phyloP scores from a whole-genome alignment of 306 rosid genomes.

The Prunus mira region DNA sequence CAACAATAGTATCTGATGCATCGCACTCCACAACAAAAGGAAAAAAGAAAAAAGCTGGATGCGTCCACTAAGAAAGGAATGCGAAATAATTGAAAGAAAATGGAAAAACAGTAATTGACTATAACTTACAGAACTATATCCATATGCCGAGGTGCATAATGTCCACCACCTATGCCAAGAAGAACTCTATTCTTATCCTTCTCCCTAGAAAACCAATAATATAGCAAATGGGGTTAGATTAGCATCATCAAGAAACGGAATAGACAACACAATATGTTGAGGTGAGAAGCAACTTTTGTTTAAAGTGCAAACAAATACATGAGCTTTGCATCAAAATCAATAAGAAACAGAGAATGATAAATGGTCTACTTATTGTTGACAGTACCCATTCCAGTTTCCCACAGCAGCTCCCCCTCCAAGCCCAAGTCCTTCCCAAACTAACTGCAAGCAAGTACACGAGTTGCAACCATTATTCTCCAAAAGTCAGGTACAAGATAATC shows the following conservation, averaged over 20 bases:
- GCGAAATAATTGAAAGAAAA: not conserved
- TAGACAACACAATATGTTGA: not conserved
- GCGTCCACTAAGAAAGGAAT: not conserved
- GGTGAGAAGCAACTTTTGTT: not conserved
- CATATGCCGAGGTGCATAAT: constrained; percentile 92
- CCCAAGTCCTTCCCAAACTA: constrained; percentile 94
- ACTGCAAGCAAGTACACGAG: constrained; percentile 48
- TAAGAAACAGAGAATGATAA: too few species aligned
- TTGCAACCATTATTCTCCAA: not conserved
- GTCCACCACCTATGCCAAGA: constrained; percentile 96
- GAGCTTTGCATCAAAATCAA: not conserved
- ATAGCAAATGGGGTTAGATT: constrained; percentile 12
- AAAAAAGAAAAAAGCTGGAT: not conserved
- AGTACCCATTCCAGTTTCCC: constrained; percentile 85
- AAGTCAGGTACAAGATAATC: not conserved
- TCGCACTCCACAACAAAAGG: not conserved
- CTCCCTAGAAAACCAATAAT: constrained; percentile 48
- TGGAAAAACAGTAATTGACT: not conserved
- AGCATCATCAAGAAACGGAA: constrained; percentile 5
- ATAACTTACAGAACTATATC: constrained; percentile 72
- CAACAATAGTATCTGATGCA: not conserved
- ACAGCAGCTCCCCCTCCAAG: constrained; percentile 82
- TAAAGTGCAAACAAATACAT: not conserved
- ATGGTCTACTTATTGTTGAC: not conserved
- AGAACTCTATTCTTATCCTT: constrained; percentile 68